These are phyloP conservation scores for Backusella westeae DNA, from an alignment of 192 early-diverging fungal genomes.

Conservation along the genomic window DNA sequence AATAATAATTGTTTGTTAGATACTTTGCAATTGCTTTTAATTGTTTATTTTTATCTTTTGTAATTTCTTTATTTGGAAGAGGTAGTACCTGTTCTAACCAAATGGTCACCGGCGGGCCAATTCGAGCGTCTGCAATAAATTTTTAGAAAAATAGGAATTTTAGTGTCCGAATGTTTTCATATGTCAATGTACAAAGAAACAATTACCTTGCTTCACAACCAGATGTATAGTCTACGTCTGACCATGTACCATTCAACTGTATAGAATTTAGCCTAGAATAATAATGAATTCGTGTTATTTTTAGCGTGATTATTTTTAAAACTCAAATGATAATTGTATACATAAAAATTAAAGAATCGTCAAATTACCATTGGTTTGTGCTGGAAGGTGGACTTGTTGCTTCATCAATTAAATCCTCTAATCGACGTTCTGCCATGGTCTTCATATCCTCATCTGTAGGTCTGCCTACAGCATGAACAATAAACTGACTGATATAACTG, in stretches of 20 bases:
- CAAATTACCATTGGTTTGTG: not conserved
- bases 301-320: not conserved
- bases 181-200: not conserved
- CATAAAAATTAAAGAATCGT: not conserved
- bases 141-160: not conserved
- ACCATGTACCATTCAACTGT: conserved; percentile 14
- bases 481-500: not conserved
- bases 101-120: conserved; percentile 23
- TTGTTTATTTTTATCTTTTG: not conserved
- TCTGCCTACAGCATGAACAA: not conserved
- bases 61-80: not conserved
- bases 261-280: not conserved
- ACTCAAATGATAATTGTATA: not conserved
- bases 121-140: conserved; percentile 12
- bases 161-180: not conserved
- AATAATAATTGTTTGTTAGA: not conserved
- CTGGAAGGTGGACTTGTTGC: not conserved
- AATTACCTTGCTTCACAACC: conserved; percentile 19
- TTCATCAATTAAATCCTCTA: not conserved
- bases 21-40: not conserved
- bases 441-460: not conserved
- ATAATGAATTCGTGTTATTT: not conserved
- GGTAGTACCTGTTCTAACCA: conserved; percentile 16
- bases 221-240: conserved; percentile 13
- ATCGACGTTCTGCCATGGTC: not conserved